phyloP scores from a whole-genome alignment of 2,329 filamentous ascomycete species.

The Sclerotinia nivalis region DNA sequence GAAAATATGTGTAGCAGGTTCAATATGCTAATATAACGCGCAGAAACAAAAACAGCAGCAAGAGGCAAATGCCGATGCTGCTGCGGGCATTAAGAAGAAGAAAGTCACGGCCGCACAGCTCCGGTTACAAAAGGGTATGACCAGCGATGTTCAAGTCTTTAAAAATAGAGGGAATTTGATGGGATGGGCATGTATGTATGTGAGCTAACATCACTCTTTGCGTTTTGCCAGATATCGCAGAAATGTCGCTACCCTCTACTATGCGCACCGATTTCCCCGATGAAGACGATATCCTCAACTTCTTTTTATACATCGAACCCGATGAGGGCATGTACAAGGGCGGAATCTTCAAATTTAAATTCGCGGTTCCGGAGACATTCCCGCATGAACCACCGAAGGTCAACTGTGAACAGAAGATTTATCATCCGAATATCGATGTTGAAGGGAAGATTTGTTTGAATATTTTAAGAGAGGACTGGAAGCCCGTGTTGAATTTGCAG shows the following conservation, averaged over 20 bases:
- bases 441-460: constrained; percentile 98
- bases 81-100: constrained; percentile 84
- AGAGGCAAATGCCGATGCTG: constrained; percentile 77
- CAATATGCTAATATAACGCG: neutral
- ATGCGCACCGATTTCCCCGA: constrained; percentile 83
- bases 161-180: neutral
- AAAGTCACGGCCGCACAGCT: constrained; percentile 97
- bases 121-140: constrained; percentile 88
- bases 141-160: neutral
- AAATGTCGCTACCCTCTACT: constrained; percentile 74
- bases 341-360: constrained; percentile 85
- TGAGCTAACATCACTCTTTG: neutral
- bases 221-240: constrained; percentile 66
- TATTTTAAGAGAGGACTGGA: constrained; percentile 97
- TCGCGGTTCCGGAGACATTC: constrained; percentile 91
- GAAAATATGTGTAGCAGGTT: neutral
- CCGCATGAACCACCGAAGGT: constrained; percentile 98
- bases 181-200: neutral
- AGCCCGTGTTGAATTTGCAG: constrained; percentile 94
- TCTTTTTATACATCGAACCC: constrained; percentile 76
- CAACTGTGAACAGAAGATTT: constrained; percentile 96
- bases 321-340: constrained; percentile 88
- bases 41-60: constrained; percentile 97
- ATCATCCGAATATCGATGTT: constrained; percentile 97
- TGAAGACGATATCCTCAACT: constrained; percentile 83